Evolutionary conservation across 345 rosid genomes (phyloP), one percentile per base, ranked within the genome.

Genomic region (Acer saccharum): DNA sequence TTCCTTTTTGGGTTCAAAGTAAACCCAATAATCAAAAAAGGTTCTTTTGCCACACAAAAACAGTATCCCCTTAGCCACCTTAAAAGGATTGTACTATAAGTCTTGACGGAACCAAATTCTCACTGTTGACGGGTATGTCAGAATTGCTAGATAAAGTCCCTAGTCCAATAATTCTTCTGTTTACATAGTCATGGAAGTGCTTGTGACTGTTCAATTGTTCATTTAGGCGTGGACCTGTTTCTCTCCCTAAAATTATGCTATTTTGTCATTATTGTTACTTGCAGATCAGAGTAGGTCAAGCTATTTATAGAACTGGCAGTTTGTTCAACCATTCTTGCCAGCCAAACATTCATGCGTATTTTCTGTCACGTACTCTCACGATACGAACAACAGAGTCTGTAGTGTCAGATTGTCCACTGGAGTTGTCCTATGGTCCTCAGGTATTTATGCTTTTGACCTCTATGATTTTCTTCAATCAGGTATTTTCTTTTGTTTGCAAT

Each of bases 381-480:
- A 80, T 93, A 68, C 82, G 89, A 68, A 83, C 94, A 75, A 89
- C 90, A 72, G 97, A 91, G 81, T 72, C 79, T 67, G 91, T 93
- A 48, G 73, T 87, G 7, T 62, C 80, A 68, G 93, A 92, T 46
- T 87, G 80, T 79, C 89, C 90, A 79, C 86, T 94, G 77, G 97
- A 94, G 88, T 81, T 94, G 72, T 91, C 98, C 63, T 94, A 93
- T 79, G 97, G 97, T 71, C 97, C 97, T 79, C 95, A 91, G 94
- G 95, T 90, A 80, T 66, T 68, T 23, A 23, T 58, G 54, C 63
- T 74, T 65, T 66, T 76, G 7, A 57, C 43, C 69, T 58, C n/a
- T 20, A 2, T 10, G 65, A 35, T 68, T 27, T 69, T 54, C 58
- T 16, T 58, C 23, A 20, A 58, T 58, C 2, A 58, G 23, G 63